Percentiles rank a stretch among this genome's conserved stretches.
phyloP scores from a whole-genome alignment of 441 rosid genomes.

The Erodium texanum region DNA sequence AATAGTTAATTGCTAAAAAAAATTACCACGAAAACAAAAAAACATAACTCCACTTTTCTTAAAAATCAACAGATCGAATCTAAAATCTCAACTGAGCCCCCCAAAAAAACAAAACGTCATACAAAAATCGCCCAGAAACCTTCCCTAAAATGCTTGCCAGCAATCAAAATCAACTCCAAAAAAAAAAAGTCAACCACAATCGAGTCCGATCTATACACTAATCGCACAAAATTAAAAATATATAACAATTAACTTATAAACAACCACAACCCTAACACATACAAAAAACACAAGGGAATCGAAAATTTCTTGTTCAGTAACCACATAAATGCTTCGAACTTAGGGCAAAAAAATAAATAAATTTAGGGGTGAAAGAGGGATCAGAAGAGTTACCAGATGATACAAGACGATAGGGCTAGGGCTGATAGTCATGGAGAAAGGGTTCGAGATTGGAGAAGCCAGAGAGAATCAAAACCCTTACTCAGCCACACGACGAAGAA shows the following conservation, averaged over 20 bases:
- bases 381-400: not conserved
- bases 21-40: not conserved
- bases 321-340: constrained; percentile 8
- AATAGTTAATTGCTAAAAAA: not conserved
- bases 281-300: not conserved
- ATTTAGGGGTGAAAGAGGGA: not conserved
- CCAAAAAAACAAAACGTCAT: not conserved
- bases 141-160: not conserved
- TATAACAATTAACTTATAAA: not conserved
- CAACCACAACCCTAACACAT: not conserved
- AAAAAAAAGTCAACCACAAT: not conserved
- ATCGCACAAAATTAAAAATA: not conserved
- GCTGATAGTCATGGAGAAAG: not conserved
- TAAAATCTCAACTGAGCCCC: not conserved
- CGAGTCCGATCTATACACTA: not conserved
- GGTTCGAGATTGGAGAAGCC: constrained; percentile 1
- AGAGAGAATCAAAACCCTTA: constrained; percentile 36
- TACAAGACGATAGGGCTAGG: constrained; percentile 7
- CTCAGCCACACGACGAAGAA: constrained; percentile 25
- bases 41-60: not conserved
- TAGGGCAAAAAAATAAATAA: constrained; percentile 11
- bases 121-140: not conserved
- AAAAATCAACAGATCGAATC: not conserved
- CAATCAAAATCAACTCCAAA: not conserved
- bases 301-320: not conserved